A percentile compares a stretch with the other conserved stretches of the same genome.
phyloP scores from a whole-genome alignment of 2,329 filamentous ascomycete genomes.

The Emericellopsis atlantica region DNA sequence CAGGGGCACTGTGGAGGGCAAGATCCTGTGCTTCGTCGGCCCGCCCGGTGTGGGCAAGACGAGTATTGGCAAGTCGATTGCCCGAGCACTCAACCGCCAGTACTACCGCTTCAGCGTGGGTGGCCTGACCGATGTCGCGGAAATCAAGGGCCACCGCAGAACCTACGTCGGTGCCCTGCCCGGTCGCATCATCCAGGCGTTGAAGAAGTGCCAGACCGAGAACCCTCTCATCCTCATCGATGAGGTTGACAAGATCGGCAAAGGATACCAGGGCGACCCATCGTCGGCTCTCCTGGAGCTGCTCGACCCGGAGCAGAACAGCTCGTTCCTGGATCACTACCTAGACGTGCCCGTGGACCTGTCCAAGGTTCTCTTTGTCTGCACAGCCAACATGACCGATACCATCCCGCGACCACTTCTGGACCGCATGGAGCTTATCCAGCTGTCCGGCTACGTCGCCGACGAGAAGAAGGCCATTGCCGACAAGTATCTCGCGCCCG shows the following conservation, averaged over 20 bases:
- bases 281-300: constrained; percentile 88
- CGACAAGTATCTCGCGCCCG: constrained; percentile 80
- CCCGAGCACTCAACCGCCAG: constrained; percentile 82
- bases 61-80: constrained; percentile 96
- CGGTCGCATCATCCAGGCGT: constrained; percentile 90
- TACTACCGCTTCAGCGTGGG: constrained; percentile 99
- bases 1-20: constrained; percentile 91
- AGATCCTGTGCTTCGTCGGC: constrained; percentile 95
- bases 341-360: constrained; percentile 96
- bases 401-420: constrained; percentile 89
- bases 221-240: constrained; percentile 95
- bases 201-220: constrained; percentile 98
- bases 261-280: constrained; percentile 92
- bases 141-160: constrained; percentile 94
- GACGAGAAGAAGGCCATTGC: constrained; percentile 99
- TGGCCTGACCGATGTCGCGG: constrained; percentile 90
- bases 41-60: constrained; percentile 97
- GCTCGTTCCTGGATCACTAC: constrained; percentile 94
- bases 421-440: constrained; percentile 96
- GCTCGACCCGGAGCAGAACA: constrained; percentile 94
- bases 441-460: constrained; percentile 88
- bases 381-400: constrained; percentile 97
- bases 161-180: constrained; percentile 95
- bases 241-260: constrained; percentile 95
- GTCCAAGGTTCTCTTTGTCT: constrained; percentile 95